Conservation (phyloP, 495 filamentous ascomycete species). For the Amphirosellinia nigrospora region DNA sequence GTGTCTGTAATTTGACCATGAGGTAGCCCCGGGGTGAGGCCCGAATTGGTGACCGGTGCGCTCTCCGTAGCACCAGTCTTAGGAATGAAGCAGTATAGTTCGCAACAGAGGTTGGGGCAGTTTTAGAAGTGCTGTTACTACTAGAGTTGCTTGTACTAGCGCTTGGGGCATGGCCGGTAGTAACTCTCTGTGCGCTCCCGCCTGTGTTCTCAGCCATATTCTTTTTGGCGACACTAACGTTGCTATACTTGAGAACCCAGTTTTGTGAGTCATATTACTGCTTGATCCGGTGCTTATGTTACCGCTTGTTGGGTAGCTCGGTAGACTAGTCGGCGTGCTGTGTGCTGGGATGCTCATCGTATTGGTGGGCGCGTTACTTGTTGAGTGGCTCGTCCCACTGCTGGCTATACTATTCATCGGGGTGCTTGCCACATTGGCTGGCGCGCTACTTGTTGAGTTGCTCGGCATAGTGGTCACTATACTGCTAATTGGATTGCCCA, state of each 20-base stretch:
- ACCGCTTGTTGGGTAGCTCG: not conserved
- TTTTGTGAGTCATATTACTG: not conserved
- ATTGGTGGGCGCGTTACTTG: not conserved
- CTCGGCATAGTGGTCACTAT: not conserved
- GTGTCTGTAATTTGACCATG: not conserved
- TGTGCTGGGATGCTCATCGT: constrained; percentile 2
- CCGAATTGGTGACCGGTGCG: not conserved
- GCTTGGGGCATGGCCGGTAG: not conserved
- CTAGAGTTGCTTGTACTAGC: not conserved
- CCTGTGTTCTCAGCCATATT: not conserved
- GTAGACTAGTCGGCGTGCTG: not conserved
- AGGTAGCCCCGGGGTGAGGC: not conserved
- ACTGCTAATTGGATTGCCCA: not conserved
- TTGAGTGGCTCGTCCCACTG: not conserved
- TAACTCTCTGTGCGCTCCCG: not conserved
- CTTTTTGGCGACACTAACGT: not conserved
- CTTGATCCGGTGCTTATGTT: not conserved
- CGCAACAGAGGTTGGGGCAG: not conserved
- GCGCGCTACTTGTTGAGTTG: not conserved
- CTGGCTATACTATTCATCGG: not conserved
- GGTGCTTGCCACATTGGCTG: not conserved
- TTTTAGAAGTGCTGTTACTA: not conserved
- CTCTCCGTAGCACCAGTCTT: not conserved
- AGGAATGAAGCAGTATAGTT: not conserved
- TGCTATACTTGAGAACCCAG: not conserved